Base-by-base conservation (phyloP, 768 basidiomycete genomes). In the Lactifluus hygrophoroides region DNA sequence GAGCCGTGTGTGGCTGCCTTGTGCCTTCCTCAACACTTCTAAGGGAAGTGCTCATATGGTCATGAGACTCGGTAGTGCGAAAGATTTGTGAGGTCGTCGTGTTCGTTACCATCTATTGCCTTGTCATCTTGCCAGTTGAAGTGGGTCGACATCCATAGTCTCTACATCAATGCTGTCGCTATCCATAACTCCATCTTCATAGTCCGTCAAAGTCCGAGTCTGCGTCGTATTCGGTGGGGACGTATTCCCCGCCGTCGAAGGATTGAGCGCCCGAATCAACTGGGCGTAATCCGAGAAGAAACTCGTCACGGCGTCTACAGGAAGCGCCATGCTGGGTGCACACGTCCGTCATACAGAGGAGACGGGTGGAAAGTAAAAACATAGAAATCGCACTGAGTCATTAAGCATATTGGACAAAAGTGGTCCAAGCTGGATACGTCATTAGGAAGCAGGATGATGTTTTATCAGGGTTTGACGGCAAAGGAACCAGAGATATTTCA, bases 201-300 rank as follows among this genome's bases (percentile, higher is more conserved):
- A n/a, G 68, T 66, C 65, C 65, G 42, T 68, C 67, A 8, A 67
- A 34, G 54, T 67, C 68, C 43, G 65, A 61, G 17, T 71, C 71
- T n/a, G 65, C 80, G 57, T 83, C 81, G 38, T 76, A 73, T 5
- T 77, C 75, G 4, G 75, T 74, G 5, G 83, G 84, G 21, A 85
- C 67, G 63, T 85, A 86, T 69, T 86, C 85, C 11, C 79, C 82
- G 17, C 79, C 85, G 66, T 86, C 84, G 14, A 80, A 82, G 3
- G 81, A 84, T 65, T 84, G 85, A 66, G 79, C 76, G 64, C 85
- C 85, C 11, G 78, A 77, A 34, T 82, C 79, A 2, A 77, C 73
- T 2, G 73, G 72, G 1, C 77, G 76, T 4, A 68, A 70, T 38
- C 85, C 75, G 51, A 81, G 77, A 38, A 84, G 70, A 69, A 87